These are phyloP conservation scores for Hondaea fermentalgiana DNA, from an alignment of 108 stramenopile genomes.

Conservation along the genomic window DNA sequence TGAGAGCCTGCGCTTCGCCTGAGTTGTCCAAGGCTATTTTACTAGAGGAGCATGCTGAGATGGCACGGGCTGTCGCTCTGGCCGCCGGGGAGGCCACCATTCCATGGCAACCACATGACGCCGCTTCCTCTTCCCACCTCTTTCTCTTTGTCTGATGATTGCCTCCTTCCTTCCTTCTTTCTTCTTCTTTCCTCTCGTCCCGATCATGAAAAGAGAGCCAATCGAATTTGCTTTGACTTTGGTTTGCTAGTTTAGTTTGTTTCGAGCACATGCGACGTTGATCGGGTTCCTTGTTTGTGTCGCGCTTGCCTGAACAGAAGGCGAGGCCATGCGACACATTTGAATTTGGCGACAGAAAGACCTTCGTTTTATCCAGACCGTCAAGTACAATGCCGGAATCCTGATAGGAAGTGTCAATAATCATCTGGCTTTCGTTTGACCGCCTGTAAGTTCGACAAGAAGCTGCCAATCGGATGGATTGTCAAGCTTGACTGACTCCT, in stretches of 20 bases:
- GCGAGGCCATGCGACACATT: no score
- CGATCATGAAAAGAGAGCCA: no score
- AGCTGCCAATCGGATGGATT: constrained; percentile 18
- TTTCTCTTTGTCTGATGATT: not conserved
- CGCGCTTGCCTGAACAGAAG: no score
- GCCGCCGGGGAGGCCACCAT: not conserved
- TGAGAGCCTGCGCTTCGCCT: not conserved
- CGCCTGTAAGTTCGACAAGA: not conserved
- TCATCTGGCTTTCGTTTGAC: not conserved
- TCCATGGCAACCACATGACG: not conserved
- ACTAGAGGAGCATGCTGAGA: not conserved
- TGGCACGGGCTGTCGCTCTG: not conserved
- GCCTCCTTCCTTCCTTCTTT: not conserved
- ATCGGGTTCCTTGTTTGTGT: no score
- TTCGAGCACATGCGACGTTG: no score
- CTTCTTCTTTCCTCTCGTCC: not conserved
- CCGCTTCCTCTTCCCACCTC: not conserved
- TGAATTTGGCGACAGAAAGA: no score
- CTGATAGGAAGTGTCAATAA: no score
- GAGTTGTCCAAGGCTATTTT: not conserved
- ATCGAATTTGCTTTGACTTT: no score
- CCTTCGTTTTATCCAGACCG: no score
- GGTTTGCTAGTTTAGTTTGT: no score
- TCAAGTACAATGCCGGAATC: no score
- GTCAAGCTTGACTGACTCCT: constrained; percentile 11